Evolutionary conservation across 805 yeast genomes (phyloP).

Genomic region (Kockiozyma suomiensis): DNA sequence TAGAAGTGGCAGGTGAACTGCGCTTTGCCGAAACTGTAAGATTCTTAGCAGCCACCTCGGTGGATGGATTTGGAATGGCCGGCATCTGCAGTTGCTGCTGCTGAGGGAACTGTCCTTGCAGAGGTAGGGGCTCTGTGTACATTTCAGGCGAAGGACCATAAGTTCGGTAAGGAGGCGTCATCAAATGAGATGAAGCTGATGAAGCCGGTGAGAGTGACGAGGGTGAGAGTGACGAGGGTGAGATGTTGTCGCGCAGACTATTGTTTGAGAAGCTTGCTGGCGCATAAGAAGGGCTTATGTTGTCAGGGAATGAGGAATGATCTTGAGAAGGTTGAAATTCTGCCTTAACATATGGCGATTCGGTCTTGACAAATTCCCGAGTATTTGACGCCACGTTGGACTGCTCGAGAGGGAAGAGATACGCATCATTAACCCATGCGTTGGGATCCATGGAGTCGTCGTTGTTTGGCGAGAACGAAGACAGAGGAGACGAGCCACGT

Average conservation of each 20-base stretch:
- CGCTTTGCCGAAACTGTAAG: constrained; percentile 9
- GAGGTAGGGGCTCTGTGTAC: background rate
- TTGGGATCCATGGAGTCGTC: constrained; percentile 22
- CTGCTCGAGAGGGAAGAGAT: constrained; percentile 26
- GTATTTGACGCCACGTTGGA: background rate
- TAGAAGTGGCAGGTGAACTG: constrained; percentile 4
- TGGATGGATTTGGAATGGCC: background rate
- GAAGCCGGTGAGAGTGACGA: constrained; percentile 26
- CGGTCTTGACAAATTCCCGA: background rate
- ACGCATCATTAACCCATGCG: constrained; percentile 25
- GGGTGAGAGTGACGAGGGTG: constrained; percentile 18
- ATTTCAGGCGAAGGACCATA: constrained; percentile 15
- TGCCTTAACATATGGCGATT: constrained; percentile 2
- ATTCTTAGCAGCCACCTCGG: background rate
- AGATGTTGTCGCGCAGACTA: background rate
- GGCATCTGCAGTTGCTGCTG: background rate
- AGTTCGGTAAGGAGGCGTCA: constrained; percentile 18
- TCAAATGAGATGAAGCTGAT: constrained; percentile 17
- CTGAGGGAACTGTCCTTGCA: background rate
- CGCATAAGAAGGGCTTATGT: background rate
- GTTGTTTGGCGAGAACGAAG: constrained; percentile 19
- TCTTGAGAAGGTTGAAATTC: constrained; percentile 1
- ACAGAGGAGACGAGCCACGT: constrained; percentile 32
- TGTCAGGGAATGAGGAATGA: constrained; percentile 7
- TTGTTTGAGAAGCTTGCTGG: constrained; percentile 3